Evolutionary conservation across 1,284 basidiomycete species (phyloP), one percentile per base, ranked within the genome.

Genomic region (Anthracocystis setariae): DNA sequence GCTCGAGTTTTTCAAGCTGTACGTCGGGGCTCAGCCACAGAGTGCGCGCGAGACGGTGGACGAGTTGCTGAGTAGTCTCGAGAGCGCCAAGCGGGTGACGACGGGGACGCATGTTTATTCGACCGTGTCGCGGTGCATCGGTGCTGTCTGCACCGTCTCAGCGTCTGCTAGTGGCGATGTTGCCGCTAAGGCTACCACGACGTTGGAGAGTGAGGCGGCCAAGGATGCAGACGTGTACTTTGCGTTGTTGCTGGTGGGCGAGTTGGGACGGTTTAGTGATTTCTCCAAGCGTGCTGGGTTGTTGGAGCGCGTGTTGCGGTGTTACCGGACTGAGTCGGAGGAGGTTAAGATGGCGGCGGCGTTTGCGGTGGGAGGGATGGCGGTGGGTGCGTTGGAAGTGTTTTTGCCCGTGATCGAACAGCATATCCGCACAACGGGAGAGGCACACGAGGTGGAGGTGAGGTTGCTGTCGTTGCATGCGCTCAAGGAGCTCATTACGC

Each of bases 401-500:
- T 94, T 93, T 86, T 86, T 98, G 8, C 93, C 93, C 13, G 85
- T 87, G 12, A 91, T 98, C 70, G 88, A 96, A 73, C 89, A 90
- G 73, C 88, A 92, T 72, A 89, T 96, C 39, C 50, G 49, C 17
- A 88, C 92, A 70, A 37, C 44, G 15, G 42, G 43, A 18, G 62
- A 61, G 29, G 57, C 48, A 38, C 87, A 66, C 42, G 61, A 85
- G 13, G 89, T 81, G 0, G 66, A 73, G 8, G 56, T 47, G 23
- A 44, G 61, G 3, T 62, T 73, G 40, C 85, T 97, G 18, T 90
- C 93, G 15, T 86, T 98, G 45, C 92, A 97, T 77, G 92, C 94
- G 12, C 85, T 98, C 38, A 97, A 97, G 84, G 96, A 98, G 86
- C 92, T 97, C 55, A 94, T 97, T 55, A 91, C 92, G 0, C 92